Conservation (phyloP, 306 rosid genomes). For the Acacia crassicarpa region DNA sequence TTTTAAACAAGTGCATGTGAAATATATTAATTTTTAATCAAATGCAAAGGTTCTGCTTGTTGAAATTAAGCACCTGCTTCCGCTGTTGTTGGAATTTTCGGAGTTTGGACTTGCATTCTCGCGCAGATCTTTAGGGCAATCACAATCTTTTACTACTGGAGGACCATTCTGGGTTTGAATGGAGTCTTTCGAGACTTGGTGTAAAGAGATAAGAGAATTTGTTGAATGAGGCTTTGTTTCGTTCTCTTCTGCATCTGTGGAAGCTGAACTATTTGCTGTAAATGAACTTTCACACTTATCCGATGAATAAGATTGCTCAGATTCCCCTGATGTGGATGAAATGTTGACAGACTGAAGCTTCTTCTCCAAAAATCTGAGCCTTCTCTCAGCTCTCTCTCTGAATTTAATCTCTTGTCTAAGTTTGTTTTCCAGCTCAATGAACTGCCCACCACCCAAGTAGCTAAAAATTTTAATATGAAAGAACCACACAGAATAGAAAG, state of each 20-base stretch:
- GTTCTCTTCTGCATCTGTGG: constrained; percentile 15
- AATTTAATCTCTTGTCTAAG: constrained; percentile 48
- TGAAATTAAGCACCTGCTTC: constrained; percentile 33
- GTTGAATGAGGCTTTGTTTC: constrained; percentile 26
- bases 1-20: background rate
- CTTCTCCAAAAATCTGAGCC: constrained; percentile 45
- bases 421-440: constrained; percentile 48
- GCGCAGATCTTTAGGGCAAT: constrained; percentile 21
- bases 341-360: constrained; percentile 54
- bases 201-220: constrained; percentile 9
- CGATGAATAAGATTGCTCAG: constrained; percentile 18
- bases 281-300: constrained; percentile 33
- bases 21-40: background rate
- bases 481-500: background rate
- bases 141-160: background rate
- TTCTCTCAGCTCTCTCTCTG: constrained; percentile 59
- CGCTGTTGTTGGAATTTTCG: constrained; percentile 26
- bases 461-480: background rate
- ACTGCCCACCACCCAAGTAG: constrained; percentile 29
- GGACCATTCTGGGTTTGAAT: background rate
- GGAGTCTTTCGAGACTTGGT: background rate
- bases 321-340: constrained; percentile 25
- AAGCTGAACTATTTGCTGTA: constrained; percentile 27
- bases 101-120: constrained; percentile 2
- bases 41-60: constrained; percentile 11